Percentiles rank a stretch among this genome's conserved stretches.
Conservation (phyloP, 2,329 filamentous ascomycete species). For the Aureobasidium musti region DNA sequence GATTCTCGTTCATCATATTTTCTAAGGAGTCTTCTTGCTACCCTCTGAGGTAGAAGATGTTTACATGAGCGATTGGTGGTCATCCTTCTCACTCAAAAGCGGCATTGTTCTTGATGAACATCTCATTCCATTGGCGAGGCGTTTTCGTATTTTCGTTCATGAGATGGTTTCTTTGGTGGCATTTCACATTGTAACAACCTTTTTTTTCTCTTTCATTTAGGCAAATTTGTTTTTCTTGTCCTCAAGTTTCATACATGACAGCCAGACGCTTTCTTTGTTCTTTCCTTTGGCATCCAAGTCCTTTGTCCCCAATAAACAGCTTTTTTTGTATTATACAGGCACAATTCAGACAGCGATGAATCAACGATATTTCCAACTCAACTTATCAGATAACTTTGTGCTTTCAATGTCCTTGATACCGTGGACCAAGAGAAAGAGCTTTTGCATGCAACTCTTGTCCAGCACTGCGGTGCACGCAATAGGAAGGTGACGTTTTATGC, state of each 20-base stretch:
- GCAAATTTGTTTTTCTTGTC: background rate
- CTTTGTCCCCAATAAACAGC: background rate
- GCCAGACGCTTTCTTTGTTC: background rate
- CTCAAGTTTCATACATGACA: background rate
- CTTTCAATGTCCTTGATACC: background rate
- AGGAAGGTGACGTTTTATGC: constrained; percentile 2
- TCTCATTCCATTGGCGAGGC: constrained; percentile 22
- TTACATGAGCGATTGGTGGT: background rate
- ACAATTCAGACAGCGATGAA: constrained; percentile 5
- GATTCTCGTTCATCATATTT: constrained; percentile 4
- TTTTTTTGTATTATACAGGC: constrained; percentile 21
- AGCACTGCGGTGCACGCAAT: background rate
- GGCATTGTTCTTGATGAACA: constrained; percentile 20
- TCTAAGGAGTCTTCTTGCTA: background rate
- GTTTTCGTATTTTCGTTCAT: constrained; percentile 14
- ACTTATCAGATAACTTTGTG: background rate
- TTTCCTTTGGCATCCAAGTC: background rate
- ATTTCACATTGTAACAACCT: constrained; percentile 18
- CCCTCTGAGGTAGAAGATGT: background rate
- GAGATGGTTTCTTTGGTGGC: constrained; percentile 4
- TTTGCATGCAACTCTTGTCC: too few species aligned
- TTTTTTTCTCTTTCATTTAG: background rate
- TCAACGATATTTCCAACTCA: background rate
- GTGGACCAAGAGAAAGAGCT: background rate
- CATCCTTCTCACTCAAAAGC: background rate